These are phyloP conservation scores for Pseudogymnoascus sp. DNA, from an alignment of 2,329 filamentous ascomycete genomes.

Conservation along the genomic window DNA sequence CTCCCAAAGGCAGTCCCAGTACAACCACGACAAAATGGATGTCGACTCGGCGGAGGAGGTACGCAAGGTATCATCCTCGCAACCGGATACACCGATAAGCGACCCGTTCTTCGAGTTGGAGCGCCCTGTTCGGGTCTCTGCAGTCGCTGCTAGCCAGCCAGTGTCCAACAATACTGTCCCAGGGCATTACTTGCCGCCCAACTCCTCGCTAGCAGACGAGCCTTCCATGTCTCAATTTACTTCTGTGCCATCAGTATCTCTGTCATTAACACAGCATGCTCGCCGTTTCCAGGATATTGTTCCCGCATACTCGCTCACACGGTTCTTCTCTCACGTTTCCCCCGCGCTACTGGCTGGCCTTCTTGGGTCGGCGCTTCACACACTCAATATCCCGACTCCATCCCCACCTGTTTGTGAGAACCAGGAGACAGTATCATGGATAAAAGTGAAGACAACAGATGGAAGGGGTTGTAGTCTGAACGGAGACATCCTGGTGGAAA, in stretches of 20 bases:
- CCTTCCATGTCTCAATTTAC: conserved; percentile 84
- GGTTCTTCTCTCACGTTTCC: conserved; percentile 82
- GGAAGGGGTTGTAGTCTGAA: conserved; percentile 63
- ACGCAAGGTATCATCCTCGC: conserved; percentile 64
- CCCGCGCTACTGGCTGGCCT: conserved; percentile 69
- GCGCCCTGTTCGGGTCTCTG: conserved; percentile 52
- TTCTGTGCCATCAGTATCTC: conserved; percentile 64
- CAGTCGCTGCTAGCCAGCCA: conserved; percentile 35
- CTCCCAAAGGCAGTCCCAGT: conserved; percentile 26
- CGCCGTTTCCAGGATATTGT: conserved; percentile 86
- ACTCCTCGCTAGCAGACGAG: conserved; percentile 66
- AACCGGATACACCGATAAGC: conserved; percentile 68
- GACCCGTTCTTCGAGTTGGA: conserved; percentile 86
- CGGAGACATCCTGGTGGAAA: conserved; percentile 68
- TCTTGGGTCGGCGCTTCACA: conserved; percentile 72
- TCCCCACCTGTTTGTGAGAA: conserved; percentile 34
- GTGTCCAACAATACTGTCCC: conserved; percentile 23
- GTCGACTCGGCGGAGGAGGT: conserved; percentile 46
- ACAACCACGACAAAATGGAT: conserved; percentile 54
- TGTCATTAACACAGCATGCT: conserved; percentile 82
- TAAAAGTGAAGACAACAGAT: conserved; percentile 65
- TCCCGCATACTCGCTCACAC: conserved; percentile 75
- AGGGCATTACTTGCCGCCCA: neutral
- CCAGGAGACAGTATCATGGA: conserved; percentile 46
- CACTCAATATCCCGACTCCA: conserved; percentile 68